Percentiles rank a stretch among this genome's conserved stretches.
These are phyloP conservation scores for Nicotiana knightiana DNA, from an alignment of 257 asterid genomes.

Conservation along the genomic window DNA sequence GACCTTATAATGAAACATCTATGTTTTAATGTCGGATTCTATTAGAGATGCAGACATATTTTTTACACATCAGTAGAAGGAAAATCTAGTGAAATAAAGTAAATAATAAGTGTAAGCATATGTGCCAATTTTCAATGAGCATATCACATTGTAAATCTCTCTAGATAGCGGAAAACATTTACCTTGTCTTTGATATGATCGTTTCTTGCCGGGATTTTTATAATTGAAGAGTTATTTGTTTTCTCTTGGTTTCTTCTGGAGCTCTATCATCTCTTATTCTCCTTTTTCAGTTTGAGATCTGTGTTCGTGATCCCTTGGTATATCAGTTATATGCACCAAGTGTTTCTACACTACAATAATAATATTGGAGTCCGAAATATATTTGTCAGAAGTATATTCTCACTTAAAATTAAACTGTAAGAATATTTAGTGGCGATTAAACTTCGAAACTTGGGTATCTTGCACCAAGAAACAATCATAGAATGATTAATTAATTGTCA, in stretches of 20 bases:
- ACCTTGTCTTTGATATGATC: conserved; percentile 74
- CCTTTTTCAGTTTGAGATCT: conserved; percentile 77
- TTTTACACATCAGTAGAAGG: neutral
- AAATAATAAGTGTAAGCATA: conserved; percentile 5
- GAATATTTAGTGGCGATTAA: neutral
- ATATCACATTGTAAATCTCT: neutral
- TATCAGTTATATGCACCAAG: conserved; percentile 78
- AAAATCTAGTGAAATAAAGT: neutral
- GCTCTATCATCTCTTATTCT: conserved; percentile 78
- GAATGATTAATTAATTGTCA: no score
- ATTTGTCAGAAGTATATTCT: neutral
- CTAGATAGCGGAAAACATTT: neutral
- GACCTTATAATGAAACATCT: conserved; percentile 50
- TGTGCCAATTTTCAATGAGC: neutral
- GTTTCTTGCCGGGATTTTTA: conserved; percentile 61
- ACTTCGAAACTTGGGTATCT: neutral
- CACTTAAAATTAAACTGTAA: conserved; percentile 3
- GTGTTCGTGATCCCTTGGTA: conserved; percentile 87
- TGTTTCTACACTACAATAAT: conserved; percentile 69
- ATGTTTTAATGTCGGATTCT: conserved; percentile 27
- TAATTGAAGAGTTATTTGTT: conserved; percentile 56
- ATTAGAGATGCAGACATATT: conserved; percentile 6
- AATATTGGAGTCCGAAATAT: conserved; percentile 18
- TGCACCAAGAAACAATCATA: no score
- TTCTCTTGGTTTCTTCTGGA: conserved; percentile 82